Conservation (phyloP, 2,329 filamentous ascomycete genomes). For the Verticillium tricorpus region DNA sequence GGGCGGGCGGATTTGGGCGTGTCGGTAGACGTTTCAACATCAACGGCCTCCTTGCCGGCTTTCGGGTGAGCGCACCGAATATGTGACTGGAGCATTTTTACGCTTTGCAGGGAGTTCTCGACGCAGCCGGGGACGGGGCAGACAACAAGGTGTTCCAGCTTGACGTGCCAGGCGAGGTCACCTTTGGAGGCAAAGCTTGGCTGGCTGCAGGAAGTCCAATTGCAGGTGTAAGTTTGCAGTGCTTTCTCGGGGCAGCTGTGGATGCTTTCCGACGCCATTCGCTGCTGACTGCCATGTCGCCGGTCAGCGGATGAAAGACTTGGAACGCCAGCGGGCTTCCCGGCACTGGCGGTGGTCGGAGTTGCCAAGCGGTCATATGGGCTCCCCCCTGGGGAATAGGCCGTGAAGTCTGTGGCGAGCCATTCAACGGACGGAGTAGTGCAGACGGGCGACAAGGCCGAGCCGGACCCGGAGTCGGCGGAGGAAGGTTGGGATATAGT, state of each 20-base stretch:
- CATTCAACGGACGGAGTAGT: conserved; percentile 20
- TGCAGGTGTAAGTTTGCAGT: conserved; percentile 29
- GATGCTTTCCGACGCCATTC: neutral
- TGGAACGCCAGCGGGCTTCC: conserved; percentile 19
- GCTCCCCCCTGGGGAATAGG: conserved; percentile 18
- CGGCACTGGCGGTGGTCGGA: conserved; percentile 4
- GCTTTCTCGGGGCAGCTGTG: conserved; percentile 18
- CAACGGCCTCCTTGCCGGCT: conserved; percentile 6
- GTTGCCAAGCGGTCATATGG: conserved; percentile 12
- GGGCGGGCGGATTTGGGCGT: neutral
- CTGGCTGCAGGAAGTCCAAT: conserved; percentile 33
- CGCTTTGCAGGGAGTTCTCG: conserved; percentile 28
- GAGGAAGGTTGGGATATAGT: conserved; percentile 19
- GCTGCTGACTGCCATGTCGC: conserved; percentile 5
- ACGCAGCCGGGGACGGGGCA: conserved; percentile 34
- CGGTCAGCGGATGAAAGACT: conserved; percentile 16
- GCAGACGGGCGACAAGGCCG: conserved; percentile 23
- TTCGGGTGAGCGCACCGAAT: conserved; percentile 29
- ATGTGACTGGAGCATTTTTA: conserved; percentile 31
- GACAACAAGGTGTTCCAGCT: conserved; percentile 35
- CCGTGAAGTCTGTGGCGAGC: conserved; percentile 6
- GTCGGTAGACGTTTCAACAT: conserved; percentile 14
- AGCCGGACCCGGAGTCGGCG: conserved; percentile 13
- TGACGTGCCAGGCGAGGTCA: conserved; percentile 37
- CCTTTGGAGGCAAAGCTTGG: conserved; percentile 30